Conservation (phyloP, 2,329 filamentous ascomycete species). For the Diaporthe velutina region DNA sequence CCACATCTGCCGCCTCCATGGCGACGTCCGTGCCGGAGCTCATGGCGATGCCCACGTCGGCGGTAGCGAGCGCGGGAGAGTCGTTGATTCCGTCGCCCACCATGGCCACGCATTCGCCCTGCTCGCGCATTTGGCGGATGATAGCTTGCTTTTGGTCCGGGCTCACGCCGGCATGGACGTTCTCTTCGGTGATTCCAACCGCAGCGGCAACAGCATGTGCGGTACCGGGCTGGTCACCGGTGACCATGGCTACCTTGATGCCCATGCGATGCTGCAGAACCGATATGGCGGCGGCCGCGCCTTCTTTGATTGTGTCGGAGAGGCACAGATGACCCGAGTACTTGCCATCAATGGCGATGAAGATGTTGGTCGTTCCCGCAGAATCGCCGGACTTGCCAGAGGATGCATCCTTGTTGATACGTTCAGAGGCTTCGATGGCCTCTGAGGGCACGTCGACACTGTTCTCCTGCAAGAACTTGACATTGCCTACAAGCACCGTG, state of each 20-base stretch:
- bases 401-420: conserved; percentile 63
- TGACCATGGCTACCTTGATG: conserved; percentile 91
- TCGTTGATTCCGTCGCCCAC: conserved; percentile 99
- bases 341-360: conserved; percentile 84
- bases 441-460: conserved; percentile 74
- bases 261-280: conserved; percentile 84
- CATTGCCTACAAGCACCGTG: conserved; percentile 86
- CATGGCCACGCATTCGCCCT: conserved; percentile 90
- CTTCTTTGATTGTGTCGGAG: conserved; percentile 91
- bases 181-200: conserved; percentile 81
- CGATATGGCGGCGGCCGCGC: conserved; percentile 82
- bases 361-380: conserved; percentile 89
- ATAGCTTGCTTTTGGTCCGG: conserved; percentile 93
- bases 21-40: conserved; percentile 94
- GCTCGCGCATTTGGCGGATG: conserved; percentile 79
- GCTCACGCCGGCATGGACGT: conserved; percentile 89
- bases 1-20: conserved; percentile 96
- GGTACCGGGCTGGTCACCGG: conserved; percentile 88
- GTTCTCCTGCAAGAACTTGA: conserved; percentile 79
- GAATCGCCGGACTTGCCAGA: conserved; percentile 51
- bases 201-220: conserved; percentile 85
- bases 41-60: conserved; percentile 93
- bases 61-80: conserved; percentile 92
- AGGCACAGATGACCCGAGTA: conserved; percentile 89
- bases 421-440: conserved; percentile 73